phyloP scores from a whole-genome alignment of 306 rosid genomes.

The Urtica urens region DNA sequence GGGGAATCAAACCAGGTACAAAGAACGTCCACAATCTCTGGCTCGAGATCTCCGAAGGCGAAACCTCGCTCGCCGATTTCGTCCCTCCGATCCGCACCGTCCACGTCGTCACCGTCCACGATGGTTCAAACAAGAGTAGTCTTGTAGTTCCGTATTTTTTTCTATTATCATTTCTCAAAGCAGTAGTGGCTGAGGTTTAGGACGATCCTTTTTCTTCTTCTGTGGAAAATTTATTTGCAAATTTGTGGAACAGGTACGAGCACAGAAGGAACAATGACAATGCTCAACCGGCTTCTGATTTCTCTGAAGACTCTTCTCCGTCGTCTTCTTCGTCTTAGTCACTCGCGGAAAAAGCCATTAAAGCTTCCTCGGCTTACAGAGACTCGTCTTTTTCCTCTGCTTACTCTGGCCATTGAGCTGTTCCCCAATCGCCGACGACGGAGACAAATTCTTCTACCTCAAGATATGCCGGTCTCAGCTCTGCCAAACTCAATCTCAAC shows the following conservation, averaged over 20 bases:
- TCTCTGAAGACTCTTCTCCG: conserved; percentile 36
- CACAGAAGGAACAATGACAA: conserved; percentile 5
- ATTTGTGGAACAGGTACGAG: no score
- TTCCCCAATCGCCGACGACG: not conserved
- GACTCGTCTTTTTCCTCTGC: conserved; percentile 90
- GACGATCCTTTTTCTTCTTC: no score
- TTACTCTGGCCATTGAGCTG: conserved; percentile 37
- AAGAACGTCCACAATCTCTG: conserved; percentile 95
- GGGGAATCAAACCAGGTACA: conserved; percentile 90
- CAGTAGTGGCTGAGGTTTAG: no score
- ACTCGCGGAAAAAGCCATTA: conserved; percentile 86
- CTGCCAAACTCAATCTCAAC: conserved; percentile 3
- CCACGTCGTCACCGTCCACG: conserved; percentile 55
- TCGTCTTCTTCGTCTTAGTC: conserved; percentile 41
- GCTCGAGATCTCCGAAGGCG: conserved; percentile 83
- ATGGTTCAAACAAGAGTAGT: no score
- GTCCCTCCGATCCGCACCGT: conserved; percentile 82
- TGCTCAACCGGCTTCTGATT: conserved; percentile 21
- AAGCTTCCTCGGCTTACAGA: conserved; percentile 82
- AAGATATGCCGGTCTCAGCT: conserved; percentile 18
- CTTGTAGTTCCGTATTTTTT: no score
- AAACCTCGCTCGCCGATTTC: conserved; percentile 63
- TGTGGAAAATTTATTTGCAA: no score
- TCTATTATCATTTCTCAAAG: no score
- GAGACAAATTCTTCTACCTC: conserved; percentile 27